Percentiles rank a stretch among this genome's conserved stretches.
phyloP scores from a whole-genome alignment of 2,329 filamentous ascomycete species.

The Fusarium agapanthi region DNA sequence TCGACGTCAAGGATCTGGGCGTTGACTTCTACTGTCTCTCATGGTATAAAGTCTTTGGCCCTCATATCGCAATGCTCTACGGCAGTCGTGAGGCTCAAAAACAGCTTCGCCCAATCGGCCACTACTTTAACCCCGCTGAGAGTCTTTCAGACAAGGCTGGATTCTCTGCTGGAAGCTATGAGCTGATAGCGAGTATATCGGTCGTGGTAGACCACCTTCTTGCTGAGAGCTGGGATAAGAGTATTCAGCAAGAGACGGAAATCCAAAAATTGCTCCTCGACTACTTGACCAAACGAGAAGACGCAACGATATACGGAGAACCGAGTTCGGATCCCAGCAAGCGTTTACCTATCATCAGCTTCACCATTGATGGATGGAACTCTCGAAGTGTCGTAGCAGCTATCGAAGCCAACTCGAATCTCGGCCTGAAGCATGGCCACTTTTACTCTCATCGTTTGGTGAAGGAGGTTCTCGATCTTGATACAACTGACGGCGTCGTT shows the following conservation, averaged over 20 bases:
- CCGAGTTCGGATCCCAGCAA: conserved; percentile 54
- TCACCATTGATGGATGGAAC: conserved; percentile 65
- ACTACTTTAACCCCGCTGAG: conserved; percentile 71
- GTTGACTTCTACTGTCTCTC: conserved; percentile 82
- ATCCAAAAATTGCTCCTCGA: conserved; percentile 67
- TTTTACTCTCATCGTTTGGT: conserved; percentile 74
- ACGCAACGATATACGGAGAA: conserved; percentile 68
- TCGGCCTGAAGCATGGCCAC: conserved; percentile 72
- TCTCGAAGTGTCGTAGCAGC: conserved; percentile 68
- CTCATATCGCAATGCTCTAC: conserved; percentile 77
- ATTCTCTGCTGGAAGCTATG: conserved; percentile 75
- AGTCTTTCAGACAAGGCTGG: conserved; percentile 74
- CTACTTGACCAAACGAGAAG: conserved; percentile 62
- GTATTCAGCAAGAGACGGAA: conserved; percentile 66
- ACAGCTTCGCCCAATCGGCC: conserved; percentile 63
- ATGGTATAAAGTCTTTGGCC: conserved; percentile 86
- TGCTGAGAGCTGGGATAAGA: conserved; percentile 58
- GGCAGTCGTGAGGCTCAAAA: conserved; percentile 65
- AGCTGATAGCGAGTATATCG: conserved; percentile 71
- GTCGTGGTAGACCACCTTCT: conserved; percentile 68
- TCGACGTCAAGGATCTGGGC: conserved; percentile 74
- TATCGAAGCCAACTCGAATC: conserved; percentile 66
- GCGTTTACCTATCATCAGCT: conserved; percentile 74
- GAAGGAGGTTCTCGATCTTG: conserved; percentile 65
- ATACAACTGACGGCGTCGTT: conserved; percentile 67